Conservation (phyloP, 2,329 filamentous ascomycete species). For the Aspergillus persii region DNA sequence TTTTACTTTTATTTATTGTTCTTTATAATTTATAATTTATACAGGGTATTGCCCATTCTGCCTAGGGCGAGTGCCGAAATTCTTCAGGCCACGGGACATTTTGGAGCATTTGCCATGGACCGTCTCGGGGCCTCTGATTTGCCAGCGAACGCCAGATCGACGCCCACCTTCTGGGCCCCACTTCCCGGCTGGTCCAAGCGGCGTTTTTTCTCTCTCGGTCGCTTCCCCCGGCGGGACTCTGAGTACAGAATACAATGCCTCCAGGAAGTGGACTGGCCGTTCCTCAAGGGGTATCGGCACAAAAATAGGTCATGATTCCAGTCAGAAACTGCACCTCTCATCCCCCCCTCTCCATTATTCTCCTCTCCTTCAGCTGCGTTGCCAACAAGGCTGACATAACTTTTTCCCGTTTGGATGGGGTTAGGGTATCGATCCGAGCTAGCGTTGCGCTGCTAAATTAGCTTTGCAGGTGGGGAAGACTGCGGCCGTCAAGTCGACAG, state of each 20-base stretch:
- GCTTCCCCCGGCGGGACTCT: too few species aligned
- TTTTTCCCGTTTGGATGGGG: slow-evolving; percentile 3
- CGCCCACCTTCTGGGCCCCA: slow-evolving; percentile 14
- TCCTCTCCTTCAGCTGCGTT: not conserved
- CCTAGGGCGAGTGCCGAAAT: slow-evolving; percentile 8
- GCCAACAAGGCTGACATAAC: slow-evolving; percentile 5
- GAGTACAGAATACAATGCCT: too few species aligned
- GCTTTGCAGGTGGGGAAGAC: slow-evolving; percentile 7
- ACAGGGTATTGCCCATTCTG: not conserved
- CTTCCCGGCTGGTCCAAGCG: slow-evolving; percentile 17
- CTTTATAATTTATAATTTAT: too few species aligned
- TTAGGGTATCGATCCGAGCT: not conserved
- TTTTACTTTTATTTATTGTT: too few species aligned
- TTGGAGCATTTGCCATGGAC: slow-evolving; percentile 14
- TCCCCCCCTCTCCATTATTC: not conserved
- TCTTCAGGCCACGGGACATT: slow-evolving; percentile 17
- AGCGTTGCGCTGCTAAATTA: not conserved
- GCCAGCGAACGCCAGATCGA: slow-evolving; percentile 8
- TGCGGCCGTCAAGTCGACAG: slow-evolving; percentile 7
- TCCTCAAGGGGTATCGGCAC: too few species aligned
- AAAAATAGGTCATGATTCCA: too few species aligned
- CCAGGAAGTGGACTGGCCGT: too few species aligned
- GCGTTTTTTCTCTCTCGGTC: too few species aligned
- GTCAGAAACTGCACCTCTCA: not conserved
- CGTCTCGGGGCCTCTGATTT: slow-evolving; percentile 8